These are phyloP conservation scores for Argentina anserina DNA, from an alignment of 306 rosid species.

Conservation along the genomic window DNA sequence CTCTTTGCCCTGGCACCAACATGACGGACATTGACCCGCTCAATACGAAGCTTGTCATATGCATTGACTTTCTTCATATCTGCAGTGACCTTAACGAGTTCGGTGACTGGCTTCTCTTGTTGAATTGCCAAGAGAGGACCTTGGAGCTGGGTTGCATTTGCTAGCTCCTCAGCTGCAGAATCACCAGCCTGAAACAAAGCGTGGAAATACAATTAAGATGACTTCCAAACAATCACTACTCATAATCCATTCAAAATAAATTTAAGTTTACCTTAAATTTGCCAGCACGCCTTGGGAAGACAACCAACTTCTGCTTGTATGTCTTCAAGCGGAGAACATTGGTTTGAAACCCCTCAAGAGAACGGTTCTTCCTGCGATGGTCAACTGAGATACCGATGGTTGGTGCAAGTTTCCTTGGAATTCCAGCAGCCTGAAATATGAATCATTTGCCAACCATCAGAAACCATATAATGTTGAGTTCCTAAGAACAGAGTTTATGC, in stretches of 20 bases:
- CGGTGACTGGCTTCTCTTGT: conserved; percentile 42
- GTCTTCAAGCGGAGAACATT: conserved; percentile 61
- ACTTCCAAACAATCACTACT: background rate
- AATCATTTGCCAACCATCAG: background rate
- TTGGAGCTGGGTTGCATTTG: conserved; percentile 56
- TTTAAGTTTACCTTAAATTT: conserved; percentile 39
- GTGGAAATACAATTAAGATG: background rate
- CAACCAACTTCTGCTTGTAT: conserved; percentile 54
- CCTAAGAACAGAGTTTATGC: background rate
- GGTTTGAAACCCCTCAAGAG: conserved; percentile 51
- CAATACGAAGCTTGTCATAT: conserved; percentile 49
- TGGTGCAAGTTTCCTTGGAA: conserved; percentile 53
- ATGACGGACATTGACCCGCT: conserved; percentile 39
- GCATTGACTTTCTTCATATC: conserved; percentile 54
- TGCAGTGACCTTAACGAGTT: conserved; percentile 48
- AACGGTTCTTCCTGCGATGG: conserved; percentile 48
- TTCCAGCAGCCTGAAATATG: conserved; percentile 42
- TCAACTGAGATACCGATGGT: conserved; percentile 58
- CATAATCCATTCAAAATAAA: background rate
- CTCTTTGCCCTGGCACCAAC: conserved; percentile 48
- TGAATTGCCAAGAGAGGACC: conserved; percentile 42
- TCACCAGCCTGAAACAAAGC: conserved; percentile 47
- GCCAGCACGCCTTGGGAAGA: conserved; percentile 56
- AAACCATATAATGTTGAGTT: background rate
- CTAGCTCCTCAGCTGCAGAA: conserved; percentile 55